These are phyloP conservation scores for Yamadazyma laniorum DNA, from an alignment of 805 yeast genomes.

Conservation along the genomic window DNA sequence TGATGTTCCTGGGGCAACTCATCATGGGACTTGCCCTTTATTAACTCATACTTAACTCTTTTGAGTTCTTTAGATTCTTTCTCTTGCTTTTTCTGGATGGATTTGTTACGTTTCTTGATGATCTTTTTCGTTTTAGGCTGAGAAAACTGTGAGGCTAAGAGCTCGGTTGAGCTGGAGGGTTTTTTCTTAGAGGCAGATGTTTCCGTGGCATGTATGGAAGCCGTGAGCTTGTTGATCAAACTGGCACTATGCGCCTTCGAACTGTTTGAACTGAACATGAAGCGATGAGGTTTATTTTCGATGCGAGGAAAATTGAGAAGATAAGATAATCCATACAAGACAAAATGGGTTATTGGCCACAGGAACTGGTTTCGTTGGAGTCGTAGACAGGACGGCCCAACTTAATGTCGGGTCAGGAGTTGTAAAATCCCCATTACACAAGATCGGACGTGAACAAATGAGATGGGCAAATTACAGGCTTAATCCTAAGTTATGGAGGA, in stretches of 20 bases:
- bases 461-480: too few relatives aligned
- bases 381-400: too few relatives aligned
- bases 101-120: constrained; percentile 22
- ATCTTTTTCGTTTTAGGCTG: constrained; percentile 16
- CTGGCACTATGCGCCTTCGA: constrained; percentile 35
- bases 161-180: constrained; percentile 17
- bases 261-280: constrained; percentile 27
- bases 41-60: constrained; percentile 37
- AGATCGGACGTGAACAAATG: too few relatives aligned
- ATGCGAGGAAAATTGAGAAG: constrained; percentile 6
- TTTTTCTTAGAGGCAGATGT: not conserved
- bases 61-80: constrained; percentile 32
- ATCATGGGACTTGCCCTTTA: constrained; percentile 29
- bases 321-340: not conserved
- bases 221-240: constrained; percentile 40
- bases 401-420: too few relatives aligned
- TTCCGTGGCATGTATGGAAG: constrained; percentile 1
- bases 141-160: constrained; percentile 18
- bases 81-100: constrained; percentile 27
- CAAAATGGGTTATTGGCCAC: too few relatives aligned
- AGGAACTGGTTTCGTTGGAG: too few relatives aligned
- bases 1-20: constrained; percentile 30
- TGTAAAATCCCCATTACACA: too few relatives aligned
- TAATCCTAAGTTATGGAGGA: too few relatives aligned
- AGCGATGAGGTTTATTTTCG: constrained; percentile 4